These are phyloP conservation scores for Eimeria nieschulzi DNA, from an alignment of 169 alveolate genomes.

Conservation along the genomic window DNA sequence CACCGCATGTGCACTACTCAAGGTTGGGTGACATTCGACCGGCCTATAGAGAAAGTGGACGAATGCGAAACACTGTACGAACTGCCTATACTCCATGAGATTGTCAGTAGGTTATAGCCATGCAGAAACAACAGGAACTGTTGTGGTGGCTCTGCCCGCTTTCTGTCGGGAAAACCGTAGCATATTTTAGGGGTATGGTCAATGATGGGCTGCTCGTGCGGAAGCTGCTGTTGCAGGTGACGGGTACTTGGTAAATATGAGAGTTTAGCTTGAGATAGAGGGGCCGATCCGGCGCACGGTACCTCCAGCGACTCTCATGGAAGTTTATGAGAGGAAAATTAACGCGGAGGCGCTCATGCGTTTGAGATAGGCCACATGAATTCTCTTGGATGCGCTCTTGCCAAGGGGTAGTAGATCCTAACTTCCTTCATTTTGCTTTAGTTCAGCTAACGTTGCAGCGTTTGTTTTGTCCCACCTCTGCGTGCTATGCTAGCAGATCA, in stretches of 20 bases:
- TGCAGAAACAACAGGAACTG: neutral
- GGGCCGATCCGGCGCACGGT: slow-evolving; percentile 73
- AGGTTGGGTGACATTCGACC: slow-evolving; percentile 69
- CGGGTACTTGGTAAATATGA: slow-evolving; percentile 66
- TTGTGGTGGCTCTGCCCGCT: no score
- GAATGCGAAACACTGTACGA: slow-evolving; percentile 51
- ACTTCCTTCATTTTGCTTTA: no score
- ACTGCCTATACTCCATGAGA: slow-evolving; percentile 56
- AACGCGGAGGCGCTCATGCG: slow-evolving; percentile 73
- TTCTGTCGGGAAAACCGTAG: no score
- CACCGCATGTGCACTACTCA: slow-evolving; percentile 49
- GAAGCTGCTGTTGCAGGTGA: slow-evolving; percentile 38
- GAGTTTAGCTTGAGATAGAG: slow-evolving; percentile 68
- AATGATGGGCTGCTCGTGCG: no score
- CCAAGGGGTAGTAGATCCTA: no score
- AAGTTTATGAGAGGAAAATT: slow-evolving; percentile 69
- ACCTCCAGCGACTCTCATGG: slow-evolving; percentile 73
- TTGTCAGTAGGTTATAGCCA: slow-evolving; percentile 38
- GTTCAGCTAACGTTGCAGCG: no score
- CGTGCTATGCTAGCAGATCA: no score
- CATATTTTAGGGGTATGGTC: no score
- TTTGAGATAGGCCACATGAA: slow-evolving; percentile 55
- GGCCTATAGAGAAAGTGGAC: slow-evolving; percentile 63
- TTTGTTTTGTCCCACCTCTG: no score
- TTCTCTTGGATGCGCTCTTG: no score